phyloP scores from a whole-genome alignment of 495 filamentous ascomycete genomes.

The Terfezia boudieri region DNA sequence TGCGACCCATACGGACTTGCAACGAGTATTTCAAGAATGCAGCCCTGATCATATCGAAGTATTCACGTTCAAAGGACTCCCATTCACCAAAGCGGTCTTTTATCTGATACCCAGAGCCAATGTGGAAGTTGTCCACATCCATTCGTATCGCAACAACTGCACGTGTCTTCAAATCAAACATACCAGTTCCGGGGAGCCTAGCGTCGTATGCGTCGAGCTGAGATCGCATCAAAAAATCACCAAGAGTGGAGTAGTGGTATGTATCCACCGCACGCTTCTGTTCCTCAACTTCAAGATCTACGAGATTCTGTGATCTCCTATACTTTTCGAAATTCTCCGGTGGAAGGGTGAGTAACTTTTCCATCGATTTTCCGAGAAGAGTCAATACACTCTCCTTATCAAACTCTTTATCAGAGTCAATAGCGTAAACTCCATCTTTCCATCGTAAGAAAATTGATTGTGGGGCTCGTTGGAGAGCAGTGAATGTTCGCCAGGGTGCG shows the following conservation, averaged over 20 bases:
- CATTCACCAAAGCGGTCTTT: conserved; percentile 45
- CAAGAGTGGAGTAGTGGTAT: conserved; percentile 68
- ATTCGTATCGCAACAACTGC: conserved; percentile 80
- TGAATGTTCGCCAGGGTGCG: conserved; percentile 39
- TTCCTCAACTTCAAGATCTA: conserved; percentile 41
- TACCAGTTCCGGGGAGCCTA: conserved; percentile 69
- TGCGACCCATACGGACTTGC: conserved; percentile 85
- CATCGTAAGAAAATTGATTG: conserved; percentile 65
- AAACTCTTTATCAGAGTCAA: conserved; percentile 90
- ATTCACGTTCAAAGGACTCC: conserved; percentile 87
- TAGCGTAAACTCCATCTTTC: conserved; percentile 53
- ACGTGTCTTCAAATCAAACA: conserved; percentile 93
- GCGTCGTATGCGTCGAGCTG: conserved; percentile 84
- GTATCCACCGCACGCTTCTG: conserved; percentile 38
- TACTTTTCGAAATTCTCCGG: conserved; percentile 71
- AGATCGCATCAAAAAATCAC: conserved; percentile 88
- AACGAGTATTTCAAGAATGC: conserved; percentile 95
- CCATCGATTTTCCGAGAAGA: conserved; percentile 84
- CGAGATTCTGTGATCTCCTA: conserved; percentile 33
- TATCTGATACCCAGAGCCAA: conserved; percentile 78
- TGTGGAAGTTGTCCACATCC: conserved; percentile 45
- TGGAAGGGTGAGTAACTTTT: conserved; percentile 73
- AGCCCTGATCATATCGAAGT: conserved; percentile 84
- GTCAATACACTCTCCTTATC: conserved; percentile 67
- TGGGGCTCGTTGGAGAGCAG: conserved; percentile 43